These are phyloP conservation scores for Spinellus fusiger DNA, from an alignment of 192 early-diverging fungal species.

Conservation along the genomic window DNA sequence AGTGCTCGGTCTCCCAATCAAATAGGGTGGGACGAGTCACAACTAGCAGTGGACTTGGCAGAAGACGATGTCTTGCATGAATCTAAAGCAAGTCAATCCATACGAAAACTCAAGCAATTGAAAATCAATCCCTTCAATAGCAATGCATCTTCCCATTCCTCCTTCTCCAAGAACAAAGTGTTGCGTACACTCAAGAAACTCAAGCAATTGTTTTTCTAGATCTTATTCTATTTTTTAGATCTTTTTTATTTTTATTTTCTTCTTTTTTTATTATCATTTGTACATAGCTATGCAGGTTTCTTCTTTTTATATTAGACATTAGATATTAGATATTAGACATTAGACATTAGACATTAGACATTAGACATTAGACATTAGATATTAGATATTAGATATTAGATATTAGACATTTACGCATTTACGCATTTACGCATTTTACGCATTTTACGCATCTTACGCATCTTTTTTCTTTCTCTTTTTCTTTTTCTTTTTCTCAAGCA, in stretches of 20 bases:
- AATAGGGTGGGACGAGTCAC: not conserved
- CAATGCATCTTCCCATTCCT: not conserved
- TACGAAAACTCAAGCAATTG: not conserved
- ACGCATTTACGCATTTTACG: not conserved
- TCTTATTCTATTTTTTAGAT: not conserved
- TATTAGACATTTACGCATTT: too few species aligned
- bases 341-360: too few species aligned
- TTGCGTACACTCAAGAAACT: not conserved
- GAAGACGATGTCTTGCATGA: not conserved
- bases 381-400: too few species aligned
- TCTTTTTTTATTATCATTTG: too few species aligned
- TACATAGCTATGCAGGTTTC: too few species aligned
- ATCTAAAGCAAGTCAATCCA: not conserved
- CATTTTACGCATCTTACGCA: not conserved
- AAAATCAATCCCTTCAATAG: not conserved
- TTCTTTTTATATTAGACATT: too few species aligned
- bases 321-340: too few species aligned
- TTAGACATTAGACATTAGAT: too few species aligned
- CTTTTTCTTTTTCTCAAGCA: not conserved
- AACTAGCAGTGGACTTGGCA: not conserved
- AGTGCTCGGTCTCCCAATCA: not conserved
- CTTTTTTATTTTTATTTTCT: not conserved
- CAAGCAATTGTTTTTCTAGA: not conserved
- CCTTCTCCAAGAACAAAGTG: not conserved
- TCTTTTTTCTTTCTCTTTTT: not conserved